Conservation (phyloP, 495 filamentous ascomycete genomes). For the Xylaria acuta region DNA sequence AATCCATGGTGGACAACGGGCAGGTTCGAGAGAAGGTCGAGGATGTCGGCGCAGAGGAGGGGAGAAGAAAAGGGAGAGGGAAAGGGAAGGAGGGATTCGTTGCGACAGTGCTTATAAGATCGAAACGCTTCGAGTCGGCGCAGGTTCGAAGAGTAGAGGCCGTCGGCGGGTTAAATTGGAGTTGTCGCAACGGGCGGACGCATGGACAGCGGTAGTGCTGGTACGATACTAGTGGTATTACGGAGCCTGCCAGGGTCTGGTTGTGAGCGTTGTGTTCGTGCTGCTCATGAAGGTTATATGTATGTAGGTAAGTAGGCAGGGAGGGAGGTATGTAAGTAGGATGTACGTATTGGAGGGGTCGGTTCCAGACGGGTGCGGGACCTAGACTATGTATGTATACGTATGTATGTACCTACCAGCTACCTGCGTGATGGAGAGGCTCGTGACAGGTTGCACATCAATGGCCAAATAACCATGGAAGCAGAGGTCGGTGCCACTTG, state of each 20-base stretch:
- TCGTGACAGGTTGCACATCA: conserved; percentile 16
- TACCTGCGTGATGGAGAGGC: not conserved
- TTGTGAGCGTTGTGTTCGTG: not conserved
- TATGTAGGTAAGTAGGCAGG: not conserved
- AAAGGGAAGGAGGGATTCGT: not conserved
- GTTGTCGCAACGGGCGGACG: conserved; percentile 16
- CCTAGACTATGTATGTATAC: not conserved
- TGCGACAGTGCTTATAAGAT: not conserved
- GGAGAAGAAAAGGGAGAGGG: not conserved
- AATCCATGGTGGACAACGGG: conserved; percentile 69
- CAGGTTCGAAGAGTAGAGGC: not conserved
- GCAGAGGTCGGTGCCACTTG: not conserved
- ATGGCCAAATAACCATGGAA: too few species aligned
- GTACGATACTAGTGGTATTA: not conserved
- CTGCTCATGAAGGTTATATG: not conserved
- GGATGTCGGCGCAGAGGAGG: not conserved
- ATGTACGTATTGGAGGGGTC: conserved; percentile 13
- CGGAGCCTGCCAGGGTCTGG: not conserved
- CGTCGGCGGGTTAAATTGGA: not conserved
- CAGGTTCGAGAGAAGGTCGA: not conserved
- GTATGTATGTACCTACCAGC: not conserved
- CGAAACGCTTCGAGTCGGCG: not conserved
- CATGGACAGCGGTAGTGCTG: conserved; percentile 5
- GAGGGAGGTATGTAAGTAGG: not conserved
- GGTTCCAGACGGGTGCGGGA: not conserved